These are phyloP conservation scores for Coniochaeta hoffmannii DNA, from an alignment of 2,329 filamentous ascomycete species.

Conservation along the genomic window DNA sequence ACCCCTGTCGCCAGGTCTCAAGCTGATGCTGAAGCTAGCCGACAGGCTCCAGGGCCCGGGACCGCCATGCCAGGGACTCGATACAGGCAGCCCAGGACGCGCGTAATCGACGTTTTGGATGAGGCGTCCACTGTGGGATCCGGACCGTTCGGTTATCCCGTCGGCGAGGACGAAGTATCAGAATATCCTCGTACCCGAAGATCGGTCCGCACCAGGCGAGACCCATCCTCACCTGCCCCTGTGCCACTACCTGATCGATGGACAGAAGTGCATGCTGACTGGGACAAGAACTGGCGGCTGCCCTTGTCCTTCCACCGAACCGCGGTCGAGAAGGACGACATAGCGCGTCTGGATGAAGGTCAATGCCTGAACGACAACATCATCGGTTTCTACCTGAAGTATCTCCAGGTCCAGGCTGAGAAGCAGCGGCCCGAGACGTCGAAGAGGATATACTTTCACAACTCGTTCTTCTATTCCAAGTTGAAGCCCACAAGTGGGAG, in stretches of 20 bases:
- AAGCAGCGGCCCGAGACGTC: conserved; percentile 46
- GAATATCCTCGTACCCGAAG: conserved; percentile 11
- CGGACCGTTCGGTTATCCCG: not conserved
- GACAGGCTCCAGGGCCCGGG: not conserved
- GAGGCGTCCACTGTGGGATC: not conserved
- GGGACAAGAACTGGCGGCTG: conserved; percentile 45
- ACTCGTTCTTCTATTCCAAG: conserved; percentile 82
- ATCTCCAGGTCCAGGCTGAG: conserved; percentile 56
- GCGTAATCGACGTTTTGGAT: not conserved
- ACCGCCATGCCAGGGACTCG: not conserved
- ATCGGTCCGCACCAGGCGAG: conserved; percentile 10
- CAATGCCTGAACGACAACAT: conserved; percentile 91
- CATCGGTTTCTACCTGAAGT: conserved; percentile 79
- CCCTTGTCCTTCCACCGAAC: conserved; percentile 60
- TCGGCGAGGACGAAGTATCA: conserved; percentile 2
- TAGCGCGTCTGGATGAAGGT: conserved; percentile 71
- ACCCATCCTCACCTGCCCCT: not conserved
- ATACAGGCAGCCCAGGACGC: not conserved
- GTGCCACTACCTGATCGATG: conserved; percentile 27
- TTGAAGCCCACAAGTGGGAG: conserved; percentile 54
- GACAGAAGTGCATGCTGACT: conserved; percentile 42
- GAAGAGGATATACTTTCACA: conserved; percentile 76
- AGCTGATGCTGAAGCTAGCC: not conserved
- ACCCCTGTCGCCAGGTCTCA: not conserved
- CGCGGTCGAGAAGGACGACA: conserved; percentile 63